phyloP scores from a whole-genome alignment of 192 early-diverging fungal species.

The Entomortierella parvispora region DNA sequence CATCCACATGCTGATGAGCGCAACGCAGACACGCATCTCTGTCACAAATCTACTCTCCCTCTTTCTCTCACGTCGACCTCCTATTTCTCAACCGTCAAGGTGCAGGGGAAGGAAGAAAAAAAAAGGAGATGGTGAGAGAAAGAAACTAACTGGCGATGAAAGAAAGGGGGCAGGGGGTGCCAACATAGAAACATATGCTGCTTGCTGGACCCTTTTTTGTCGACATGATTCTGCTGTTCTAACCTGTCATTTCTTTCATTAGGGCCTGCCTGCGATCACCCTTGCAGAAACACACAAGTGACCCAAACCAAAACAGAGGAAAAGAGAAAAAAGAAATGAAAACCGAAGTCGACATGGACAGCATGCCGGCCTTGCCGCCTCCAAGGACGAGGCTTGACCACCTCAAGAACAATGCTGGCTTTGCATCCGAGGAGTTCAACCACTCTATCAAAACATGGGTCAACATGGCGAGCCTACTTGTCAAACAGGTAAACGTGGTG shows the following conservation, averaged over 20 bases:
- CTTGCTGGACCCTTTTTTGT: no score
- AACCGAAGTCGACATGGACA: background rate
- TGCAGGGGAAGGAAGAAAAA: no score
- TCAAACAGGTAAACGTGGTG: slow-evolving; percentile 38
- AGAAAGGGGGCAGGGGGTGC: no score
- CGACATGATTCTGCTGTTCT: no score
- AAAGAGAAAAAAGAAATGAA: background rate
- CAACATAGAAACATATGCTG: no score
- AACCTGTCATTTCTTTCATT: no score
- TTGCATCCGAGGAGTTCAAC: slow-evolving; percentile 33
- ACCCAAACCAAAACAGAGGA: background rate
- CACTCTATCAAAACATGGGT: slow-evolving; percentile 49
- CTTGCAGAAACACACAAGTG: no score
- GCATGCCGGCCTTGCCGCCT: background rate
- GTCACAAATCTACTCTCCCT: no score
- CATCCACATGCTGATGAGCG: background rate
- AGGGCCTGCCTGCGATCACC: no score
- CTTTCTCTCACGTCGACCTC: background rate
- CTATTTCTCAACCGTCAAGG: background rate
- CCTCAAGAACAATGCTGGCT: slow-evolving; percentile 38
- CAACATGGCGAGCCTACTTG: slow-evolving; percentile 48
- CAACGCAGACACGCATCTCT: no score
- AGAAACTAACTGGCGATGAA: no score
- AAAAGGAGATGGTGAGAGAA: background rate
- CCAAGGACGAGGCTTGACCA: slow-evolving; percentile 18